Conservation (phyloP, 257 asterid species). For the Handroanthus guayacan region DNA sequence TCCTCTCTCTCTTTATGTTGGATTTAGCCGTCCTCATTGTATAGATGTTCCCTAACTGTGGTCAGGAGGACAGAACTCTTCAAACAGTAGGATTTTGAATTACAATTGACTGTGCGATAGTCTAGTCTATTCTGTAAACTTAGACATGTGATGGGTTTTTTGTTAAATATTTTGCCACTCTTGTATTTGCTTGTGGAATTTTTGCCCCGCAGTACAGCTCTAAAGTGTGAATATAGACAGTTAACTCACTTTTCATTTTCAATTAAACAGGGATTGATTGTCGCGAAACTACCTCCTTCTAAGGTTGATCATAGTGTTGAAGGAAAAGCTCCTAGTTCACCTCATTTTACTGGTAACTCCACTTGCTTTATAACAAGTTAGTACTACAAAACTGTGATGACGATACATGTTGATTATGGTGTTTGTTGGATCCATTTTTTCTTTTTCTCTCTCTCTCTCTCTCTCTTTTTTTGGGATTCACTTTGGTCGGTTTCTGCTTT, state of each 20-base stretch:
- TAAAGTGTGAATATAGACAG: constrained; percentile 18
- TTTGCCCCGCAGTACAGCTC: not conserved
- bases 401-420: not conserved
- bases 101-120: not conserved
- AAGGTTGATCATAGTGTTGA: constrained; percentile 47
- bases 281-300: constrained; percentile 57
- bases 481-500: not conserved
- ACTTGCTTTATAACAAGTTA: not conserved
- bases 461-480: too few relatives aligned
- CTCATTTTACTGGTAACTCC: constrained; percentile 51
- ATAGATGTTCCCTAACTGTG: not conserved
- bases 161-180: not conserved
- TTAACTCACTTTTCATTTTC: constrained; percentile 13
- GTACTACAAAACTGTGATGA: not conserved
- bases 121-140: not conserved
- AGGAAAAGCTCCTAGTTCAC: constrained; percentile 45
- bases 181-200: not conserved
- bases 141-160: not conserved
- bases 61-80: not conserved
- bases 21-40: constrained; percentile 5
- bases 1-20: not conserved
- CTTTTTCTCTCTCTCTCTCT: too few relatives aligned
- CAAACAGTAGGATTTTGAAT: not conserved
- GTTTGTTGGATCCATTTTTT: not conserved
- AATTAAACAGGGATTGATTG: constrained; percentile 55